Evolutionary conservation across 805 yeast species (phyloP).

Genomic region (Yamadazyma sp.): DNA sequence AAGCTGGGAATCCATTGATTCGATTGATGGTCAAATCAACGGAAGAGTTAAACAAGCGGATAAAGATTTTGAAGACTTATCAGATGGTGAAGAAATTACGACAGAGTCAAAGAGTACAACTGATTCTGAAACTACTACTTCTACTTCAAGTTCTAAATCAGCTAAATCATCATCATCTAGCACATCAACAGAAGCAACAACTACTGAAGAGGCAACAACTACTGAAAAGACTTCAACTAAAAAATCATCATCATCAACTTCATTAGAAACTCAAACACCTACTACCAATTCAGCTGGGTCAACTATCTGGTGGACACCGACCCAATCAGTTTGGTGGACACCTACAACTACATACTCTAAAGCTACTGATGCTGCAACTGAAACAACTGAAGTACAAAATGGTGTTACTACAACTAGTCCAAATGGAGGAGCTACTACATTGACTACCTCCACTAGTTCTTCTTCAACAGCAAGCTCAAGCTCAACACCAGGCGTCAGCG

Average conservation of each 20-base stretch:
- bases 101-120: slow-evolving; percentile 3
- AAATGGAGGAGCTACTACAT: neutral
- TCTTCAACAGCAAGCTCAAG: slow-evolving; percentile 1
- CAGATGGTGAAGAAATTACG: slow-evolving; percentile 25
- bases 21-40: slow-evolving; percentile 56
- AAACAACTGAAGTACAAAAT: neutral
- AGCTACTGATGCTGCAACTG: slow-evolving; percentile 3
- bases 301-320: neutral
- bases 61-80: slow-evolving; percentile 27
- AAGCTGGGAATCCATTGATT: slow-evolving; percentile 54
- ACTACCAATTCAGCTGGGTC: slow-evolving; percentile 3
- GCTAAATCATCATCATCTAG: neutral
- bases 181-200: neutral
- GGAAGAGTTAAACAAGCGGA: slow-evolving; percentile 54
- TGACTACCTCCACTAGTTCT: neutral
- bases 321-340: neutral
- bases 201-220: neutral
- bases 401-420: slow-evolving; percentile 2
- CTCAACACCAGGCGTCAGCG: neutral
- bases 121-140: slow-evolving; percentile 1
- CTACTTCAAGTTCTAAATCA: neutral
- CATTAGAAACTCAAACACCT: too few species aligned
- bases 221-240: neutral
- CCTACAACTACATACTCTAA: slow-evolving; percentile 1
- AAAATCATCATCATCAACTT: neutral